These are phyloP conservation scores for Hysterangium stoloniferum DNA, from an alignment of 768 basidiomycete species.

Conservation along the genomic window DNA sequence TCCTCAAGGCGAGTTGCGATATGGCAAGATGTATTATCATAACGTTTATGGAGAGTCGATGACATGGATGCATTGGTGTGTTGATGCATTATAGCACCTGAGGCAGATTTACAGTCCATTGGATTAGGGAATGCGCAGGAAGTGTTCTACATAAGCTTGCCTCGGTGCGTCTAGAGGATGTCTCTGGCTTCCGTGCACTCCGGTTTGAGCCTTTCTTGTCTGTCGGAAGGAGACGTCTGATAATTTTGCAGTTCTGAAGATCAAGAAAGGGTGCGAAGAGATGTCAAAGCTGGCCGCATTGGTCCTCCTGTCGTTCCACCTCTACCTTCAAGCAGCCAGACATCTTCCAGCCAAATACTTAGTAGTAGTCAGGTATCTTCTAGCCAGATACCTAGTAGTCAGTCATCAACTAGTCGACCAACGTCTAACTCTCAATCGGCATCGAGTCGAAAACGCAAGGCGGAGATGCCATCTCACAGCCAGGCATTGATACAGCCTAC, in stretches of 20 bases:
- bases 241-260: constrained; percentile 41
- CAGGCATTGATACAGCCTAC: constrained; percentile 13
- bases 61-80: constrained; percentile 73
- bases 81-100: constrained; percentile 10
- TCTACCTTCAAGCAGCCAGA: background rate
- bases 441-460: constrained; percentile 39
- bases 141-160: constrained; percentile 44
- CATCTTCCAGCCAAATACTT: background rate
- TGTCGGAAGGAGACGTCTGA: too few relatives aligned
- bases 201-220: constrained; percentile 31
- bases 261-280: constrained; percentile 52
- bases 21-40: constrained; percentile 39
- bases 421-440: too few relatives aligned
- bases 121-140: constrained; percentile 54
- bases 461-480: constrained; percentile 16
- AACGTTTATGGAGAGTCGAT: constrained; percentile 52
- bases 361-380: background rate
- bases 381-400: background rate
- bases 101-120: background rate
- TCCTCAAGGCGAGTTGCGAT: constrained; percentile 52
- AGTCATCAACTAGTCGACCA: background rate
- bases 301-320: constrained; percentile 50
- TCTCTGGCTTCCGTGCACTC: constrained; percentile 46
- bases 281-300: constrained; percentile 45
- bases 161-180: constrained; percentile 29